Percentiles rank a stretch among this genome's conserved stretches.
phyloP scores from a whole-genome alignment of 1,284 basidiomycete genomes.

The Inonotus obliquus region DNA sequence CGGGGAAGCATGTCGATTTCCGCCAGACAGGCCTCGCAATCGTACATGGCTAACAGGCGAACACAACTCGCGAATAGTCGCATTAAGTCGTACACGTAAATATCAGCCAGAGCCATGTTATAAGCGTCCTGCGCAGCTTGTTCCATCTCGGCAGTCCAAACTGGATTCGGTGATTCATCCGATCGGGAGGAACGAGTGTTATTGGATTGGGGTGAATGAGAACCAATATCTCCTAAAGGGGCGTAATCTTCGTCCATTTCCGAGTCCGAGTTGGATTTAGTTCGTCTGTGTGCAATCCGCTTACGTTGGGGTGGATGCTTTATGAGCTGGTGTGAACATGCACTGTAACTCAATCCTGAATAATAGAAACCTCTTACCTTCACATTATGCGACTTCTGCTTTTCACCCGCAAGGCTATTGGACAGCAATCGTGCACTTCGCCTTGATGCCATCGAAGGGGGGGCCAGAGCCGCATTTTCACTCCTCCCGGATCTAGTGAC shows the following conservation, averaged over 20 bases:
- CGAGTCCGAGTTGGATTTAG: conserved; percentile 53
- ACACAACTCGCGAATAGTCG: conserved; percentile 77
- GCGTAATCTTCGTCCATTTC: conserved; percentile 61
- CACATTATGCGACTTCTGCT: conserved; percentile 34
- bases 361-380: conserved; percentile 28
- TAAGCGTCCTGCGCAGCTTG: conserved; percentile 66
- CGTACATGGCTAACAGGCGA: conserved; percentile 68
- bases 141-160: conserved; percentile 57
- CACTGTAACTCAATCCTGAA: conserved; percentile 9
- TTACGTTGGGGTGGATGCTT: conserved; percentile 51
- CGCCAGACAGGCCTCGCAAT: conserved; percentile 67
- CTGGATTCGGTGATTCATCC: conserved; percentile 54
- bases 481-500: conserved; percentile 41
- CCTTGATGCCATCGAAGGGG: conserved; percentile 39
- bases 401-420: conserved; percentile 43
- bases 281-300: conserved; percentile 47
- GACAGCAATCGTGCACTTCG: conserved; percentile 62
- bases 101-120: conserved; percentile 69
- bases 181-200: conserved; percentile 52
- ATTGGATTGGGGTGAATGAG: conserved; percentile 56
- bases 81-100: conserved; percentile 78
- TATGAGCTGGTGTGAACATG: conserved; percentile 9
- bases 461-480: conserved; percentile 44
- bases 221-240: conserved; percentile 41
- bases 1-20: conserved; percentile 76